Conservation (phyloP, 257 asterid genomes). For the Solanum pimpinellifolium region DNA sequence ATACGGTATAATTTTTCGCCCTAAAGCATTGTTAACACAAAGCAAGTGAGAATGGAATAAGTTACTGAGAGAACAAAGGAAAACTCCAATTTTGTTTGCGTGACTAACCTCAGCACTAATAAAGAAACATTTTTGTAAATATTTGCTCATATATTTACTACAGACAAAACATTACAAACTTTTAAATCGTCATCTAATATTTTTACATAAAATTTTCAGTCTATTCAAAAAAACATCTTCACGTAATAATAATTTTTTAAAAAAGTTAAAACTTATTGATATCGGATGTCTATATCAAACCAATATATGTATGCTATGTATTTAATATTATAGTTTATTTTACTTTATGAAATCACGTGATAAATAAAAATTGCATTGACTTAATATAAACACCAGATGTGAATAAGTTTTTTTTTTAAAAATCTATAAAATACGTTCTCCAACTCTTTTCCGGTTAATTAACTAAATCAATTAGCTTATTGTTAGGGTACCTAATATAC, state of each 20-base stretch:
- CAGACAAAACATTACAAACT: not conserved
- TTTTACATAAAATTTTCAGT: not conserved
- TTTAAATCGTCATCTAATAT: not conserved
- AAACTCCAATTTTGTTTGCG: not conserved
- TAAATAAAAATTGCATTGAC: no score
- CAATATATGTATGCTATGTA: no score
- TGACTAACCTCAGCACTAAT: not conserved
- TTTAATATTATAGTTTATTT: no score
- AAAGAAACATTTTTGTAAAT: not conserved
- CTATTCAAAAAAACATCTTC: not conserved
- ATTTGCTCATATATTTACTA: not conserved
- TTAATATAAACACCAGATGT: no score
- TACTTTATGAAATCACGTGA: no score
- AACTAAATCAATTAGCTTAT: not conserved
- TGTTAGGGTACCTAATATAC: not conserved
- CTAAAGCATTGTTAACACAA: not conserved
- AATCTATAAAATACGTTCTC: not conserved
- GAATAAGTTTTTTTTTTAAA: no score
- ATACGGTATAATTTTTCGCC: not conserved
- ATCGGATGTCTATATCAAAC: no score
- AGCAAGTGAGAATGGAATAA: not conserved
- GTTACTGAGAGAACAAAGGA: not conserved
- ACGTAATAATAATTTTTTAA: accelerated
- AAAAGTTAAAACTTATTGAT: no score
- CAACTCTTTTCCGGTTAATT: not conserved